phyloP scores from a whole-genome alignment of 1,284 basidiomycete genomes.

The Ganoderma lingzhi region DNA sequence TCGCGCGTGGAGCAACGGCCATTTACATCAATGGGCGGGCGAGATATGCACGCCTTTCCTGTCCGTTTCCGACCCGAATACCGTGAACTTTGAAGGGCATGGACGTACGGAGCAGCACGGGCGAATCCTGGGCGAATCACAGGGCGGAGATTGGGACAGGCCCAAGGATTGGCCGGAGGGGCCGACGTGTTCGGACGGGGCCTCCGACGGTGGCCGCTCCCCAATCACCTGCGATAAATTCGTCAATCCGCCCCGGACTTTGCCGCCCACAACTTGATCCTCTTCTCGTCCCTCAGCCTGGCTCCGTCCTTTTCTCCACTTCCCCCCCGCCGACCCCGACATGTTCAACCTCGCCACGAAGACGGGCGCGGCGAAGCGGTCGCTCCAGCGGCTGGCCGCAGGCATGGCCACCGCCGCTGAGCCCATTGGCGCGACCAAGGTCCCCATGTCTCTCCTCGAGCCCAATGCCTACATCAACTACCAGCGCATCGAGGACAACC shows the following conservation, averaged over 20 bases:
- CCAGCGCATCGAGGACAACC: constrained; percentile 96
- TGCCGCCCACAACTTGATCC: constrained; percentile 26
- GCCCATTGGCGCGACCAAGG: constrained; percentile 91
- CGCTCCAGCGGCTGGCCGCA: constrained; percentile 65
- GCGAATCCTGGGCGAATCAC: constrained; percentile 29
- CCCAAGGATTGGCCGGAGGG: constrained; percentile 19
- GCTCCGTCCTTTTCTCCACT: constrained; percentile 22
- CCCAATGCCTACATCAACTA: constrained; percentile 94
- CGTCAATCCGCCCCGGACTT: constrained; percentile 22
- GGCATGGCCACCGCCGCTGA: constrained; percentile 82
- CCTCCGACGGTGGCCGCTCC: constrained; percentile 23
- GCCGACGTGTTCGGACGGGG: constrained; percentile 28
- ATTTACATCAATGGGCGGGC: too few species aligned
- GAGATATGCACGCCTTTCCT: constrained; percentile 19
- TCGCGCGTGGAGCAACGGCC: neutral
- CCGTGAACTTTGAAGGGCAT: too few species aligned
- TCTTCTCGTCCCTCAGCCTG: constrained; percentile 25
- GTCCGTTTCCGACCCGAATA: constrained; percentile 11
- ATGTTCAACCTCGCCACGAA: constrained; percentile 76
- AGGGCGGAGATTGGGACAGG: constrained; percentile 13
- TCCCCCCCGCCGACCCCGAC: constrained; percentile 41
- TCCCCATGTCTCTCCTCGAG: constrained; percentile 91
- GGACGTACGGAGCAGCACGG: neutral
- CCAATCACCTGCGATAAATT: constrained; percentile 37
- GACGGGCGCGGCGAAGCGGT: constrained; percentile 65